Conservation (phyloP, 2,329 filamentous ascomycete species). For the Onygenales sp. region DNA sequence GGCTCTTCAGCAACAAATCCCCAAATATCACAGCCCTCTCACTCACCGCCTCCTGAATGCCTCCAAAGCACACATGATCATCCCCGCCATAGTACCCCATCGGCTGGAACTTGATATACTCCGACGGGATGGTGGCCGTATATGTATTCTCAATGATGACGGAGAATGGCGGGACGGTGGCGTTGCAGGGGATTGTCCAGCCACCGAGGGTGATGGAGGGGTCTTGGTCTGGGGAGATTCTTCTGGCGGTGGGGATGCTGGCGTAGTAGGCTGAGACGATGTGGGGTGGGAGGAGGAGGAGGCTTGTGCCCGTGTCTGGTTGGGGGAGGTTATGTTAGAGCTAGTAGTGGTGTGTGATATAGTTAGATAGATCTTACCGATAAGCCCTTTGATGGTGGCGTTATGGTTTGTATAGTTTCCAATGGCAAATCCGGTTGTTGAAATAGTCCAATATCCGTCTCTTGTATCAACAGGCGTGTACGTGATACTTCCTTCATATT, state of each 20-base stretch:
- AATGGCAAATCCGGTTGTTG: conserved; percentile 48
- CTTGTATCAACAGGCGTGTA: conserved; percentile 54
- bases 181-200: conserved; percentile 50
- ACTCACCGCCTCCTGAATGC: conserved; percentile 48
- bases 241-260: conserved; percentile 41
- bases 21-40: conserved; percentile 46
- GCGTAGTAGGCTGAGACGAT: conserved; percentile 52
- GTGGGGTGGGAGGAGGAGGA: conserved; percentile 50
- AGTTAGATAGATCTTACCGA: conserved; percentile 10
- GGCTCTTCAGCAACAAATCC: conserved; percentile 50
- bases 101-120: conserved; percentile 45
- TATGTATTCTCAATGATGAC: conserved; percentile 42
- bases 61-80: conserved; percentile 46
- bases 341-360: background rate
- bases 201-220: conserved; percentile 25
- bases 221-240: conserved; percentile 23
- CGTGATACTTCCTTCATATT: conserved; percentile 53
- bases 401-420: conserved; percentile 22
- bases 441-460: conserved; percentile 60
- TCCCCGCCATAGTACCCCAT: conserved; percentile 17
- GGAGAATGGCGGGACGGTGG: conserved; percentile 44
- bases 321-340: background rate
- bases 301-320: conserved; percentile 59
- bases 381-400: conserved; percentile 5
- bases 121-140: conserved; percentile 46